Conservation (phyloP, 2,329 filamentous ascomycete species). For the Aspergillus japonicus region DNA sequence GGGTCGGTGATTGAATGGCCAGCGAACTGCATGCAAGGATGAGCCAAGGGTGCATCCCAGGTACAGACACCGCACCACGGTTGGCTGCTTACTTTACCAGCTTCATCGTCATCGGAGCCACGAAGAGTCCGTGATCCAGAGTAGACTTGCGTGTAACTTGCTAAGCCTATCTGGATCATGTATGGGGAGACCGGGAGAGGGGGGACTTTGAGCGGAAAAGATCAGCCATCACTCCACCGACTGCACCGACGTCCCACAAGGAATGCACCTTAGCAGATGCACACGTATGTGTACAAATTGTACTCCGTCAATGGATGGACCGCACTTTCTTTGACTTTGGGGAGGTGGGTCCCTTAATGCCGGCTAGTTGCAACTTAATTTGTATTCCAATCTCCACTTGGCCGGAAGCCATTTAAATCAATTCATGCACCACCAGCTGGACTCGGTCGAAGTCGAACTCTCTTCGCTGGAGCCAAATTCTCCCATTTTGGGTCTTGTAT, state of each 20-base stretch:
- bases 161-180: background rate
- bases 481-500: background rate
- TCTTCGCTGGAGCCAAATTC: background rate
- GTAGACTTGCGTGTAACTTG: background rate
- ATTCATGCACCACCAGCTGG: background rate
- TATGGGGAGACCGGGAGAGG: background rate
- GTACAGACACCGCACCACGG: background rate
- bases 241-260: background rate
- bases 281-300: background rate
- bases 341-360: background rate
- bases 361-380: slow-evolving; percentile 10
- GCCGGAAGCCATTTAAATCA: background rate
- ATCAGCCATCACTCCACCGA: background rate
- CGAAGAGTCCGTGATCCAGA: background rate
- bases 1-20: background rate
- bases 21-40: background rate
- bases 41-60: background rate
- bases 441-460: background rate
- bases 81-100: background rate
- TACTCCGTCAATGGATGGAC: background rate
- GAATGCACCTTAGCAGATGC: background rate
- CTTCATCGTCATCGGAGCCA: background rate
- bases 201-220: background rate
- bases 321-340: background rate
- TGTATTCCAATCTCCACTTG: slow-evolving; percentile 4